Percentiles rank a stretch among this genome's conserved stretches.
phyloP scores from a whole-genome alignment of 2,329 filamentous ascomycete species.

The Trichophyton mentagrophytes region DNA sequence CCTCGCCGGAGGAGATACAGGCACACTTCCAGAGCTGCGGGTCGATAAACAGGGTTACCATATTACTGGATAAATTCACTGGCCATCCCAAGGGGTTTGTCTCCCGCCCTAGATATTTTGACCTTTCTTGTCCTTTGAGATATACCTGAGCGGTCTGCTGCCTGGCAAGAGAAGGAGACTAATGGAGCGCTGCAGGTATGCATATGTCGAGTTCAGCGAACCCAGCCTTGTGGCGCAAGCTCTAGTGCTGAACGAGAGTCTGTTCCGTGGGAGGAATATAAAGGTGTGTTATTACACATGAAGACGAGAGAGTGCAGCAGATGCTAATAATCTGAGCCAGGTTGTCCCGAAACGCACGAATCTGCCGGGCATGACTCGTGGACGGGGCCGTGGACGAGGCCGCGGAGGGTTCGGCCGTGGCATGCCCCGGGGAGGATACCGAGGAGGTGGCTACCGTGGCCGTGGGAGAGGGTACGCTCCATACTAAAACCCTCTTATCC shows the following conservation, averaged over 20 bases:
- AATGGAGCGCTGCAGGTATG: constrained; percentile 55
- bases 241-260: constrained; percentile 87
- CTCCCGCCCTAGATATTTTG: background rate
- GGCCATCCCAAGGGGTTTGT: constrained; percentile 97
- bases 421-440: constrained; percentile 12
- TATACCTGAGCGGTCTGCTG: constrained; percentile 28
- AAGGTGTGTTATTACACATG: constrained; percentile 53
- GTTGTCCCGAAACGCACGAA: constrained; percentile 86
- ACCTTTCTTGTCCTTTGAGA: constrained; percentile 5
- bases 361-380: constrained; percentile 82
- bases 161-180: constrained; percentile 45
- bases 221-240: constrained; percentile 86
- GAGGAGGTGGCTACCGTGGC: constrained; percentile 21
- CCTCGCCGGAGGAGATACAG: constrained; percentile 94
- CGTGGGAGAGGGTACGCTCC: constrained; percentile 33
- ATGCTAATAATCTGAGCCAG: constrained; percentile 27
- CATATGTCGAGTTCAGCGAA: constrained; percentile 96
- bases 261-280: constrained; percentile 87
- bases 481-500: constrained; percentile 20
- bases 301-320: no score
- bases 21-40: constrained; percentile 96
- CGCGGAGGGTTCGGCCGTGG: constrained; percentile 30
- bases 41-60: constrained; percentile 95
- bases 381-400: constrained; percentile 42
- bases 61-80: constrained; percentile 93